Conservation (phyloP, 2,329 filamentous ascomycete species). For the Curvularia sp. region DNA sequence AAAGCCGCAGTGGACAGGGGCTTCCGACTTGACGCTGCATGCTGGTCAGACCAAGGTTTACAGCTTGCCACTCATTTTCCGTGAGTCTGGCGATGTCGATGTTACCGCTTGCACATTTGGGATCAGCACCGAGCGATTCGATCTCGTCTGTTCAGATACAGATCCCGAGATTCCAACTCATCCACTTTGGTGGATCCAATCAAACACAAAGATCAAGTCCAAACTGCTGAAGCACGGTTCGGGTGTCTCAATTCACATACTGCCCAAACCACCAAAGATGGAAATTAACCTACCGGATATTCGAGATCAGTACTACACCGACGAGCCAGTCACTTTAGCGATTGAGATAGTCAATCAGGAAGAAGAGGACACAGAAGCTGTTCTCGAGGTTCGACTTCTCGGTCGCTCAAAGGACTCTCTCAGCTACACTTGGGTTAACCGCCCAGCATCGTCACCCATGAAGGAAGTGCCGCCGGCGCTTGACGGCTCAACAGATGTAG, state of each 20-base stretch:
- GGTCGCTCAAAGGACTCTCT: conserved; percentile 61
- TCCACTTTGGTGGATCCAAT: conserved; percentile 46
- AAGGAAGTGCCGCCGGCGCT: conserved; percentile 38
- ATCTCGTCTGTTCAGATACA: conserved; percentile 69
- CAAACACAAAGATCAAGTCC: conserved; percentile 32
- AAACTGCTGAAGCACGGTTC: conserved; percentile 40
- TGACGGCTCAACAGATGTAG: conserved; percentile 34
- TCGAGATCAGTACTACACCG: conserved; percentile 79
- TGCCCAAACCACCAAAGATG: conserved; percentile 92
- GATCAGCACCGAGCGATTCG: conserved; percentile 70
- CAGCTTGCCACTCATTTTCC: conserved; percentile 73
- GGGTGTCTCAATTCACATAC: conserved; percentile 69
- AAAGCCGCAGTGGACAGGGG: conserved; percentile 59
- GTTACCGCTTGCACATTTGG: conserved; percentile 69
- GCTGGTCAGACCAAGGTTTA: conserved; percentile 74
- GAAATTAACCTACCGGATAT: conserved; percentile 71
- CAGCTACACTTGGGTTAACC: conserved; percentile 56
- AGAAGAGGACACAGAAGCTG: conserved; percentile 76
- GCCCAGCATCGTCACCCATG: conserved; percentile 42
- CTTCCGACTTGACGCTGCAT: conserved; percentile 68
- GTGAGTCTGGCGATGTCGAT: conserved; percentile 80
- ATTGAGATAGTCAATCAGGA: conserved; percentile 82
- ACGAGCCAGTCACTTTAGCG: conserved; percentile 74
- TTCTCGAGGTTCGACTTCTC: conserved; percentile 71
- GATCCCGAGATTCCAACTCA: conserved; percentile 40